Evolutionary conservation across 2,329 filamentous ascomycete species (phyloP), one percentile per base, ranked within the genome.

Genomic region (Colletotrichum spaethianum): DNA sequence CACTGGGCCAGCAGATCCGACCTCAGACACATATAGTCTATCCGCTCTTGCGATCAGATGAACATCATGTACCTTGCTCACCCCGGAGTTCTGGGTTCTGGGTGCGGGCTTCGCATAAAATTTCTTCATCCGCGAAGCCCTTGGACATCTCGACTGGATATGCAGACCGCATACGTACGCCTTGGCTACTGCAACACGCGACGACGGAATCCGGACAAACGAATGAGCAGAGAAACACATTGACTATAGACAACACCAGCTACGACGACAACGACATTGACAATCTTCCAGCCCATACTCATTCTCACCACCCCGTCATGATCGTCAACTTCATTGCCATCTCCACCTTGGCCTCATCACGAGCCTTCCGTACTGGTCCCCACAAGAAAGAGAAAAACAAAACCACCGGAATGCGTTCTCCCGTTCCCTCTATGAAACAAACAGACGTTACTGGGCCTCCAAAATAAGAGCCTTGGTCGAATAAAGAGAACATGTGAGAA

Each of bases 251-350:
- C 44, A 44, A 14, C 26, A 53, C 11, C 18, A 57, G 33, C n/a
- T 33, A 57, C 28, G 18, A 55, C 5, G n/a, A 23, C n/a, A 40
- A 40, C 33, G 23, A 18, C 6, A 52, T n/a, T 26, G 23, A 44
- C 50, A 59, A 42, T 36, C 28, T 63, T 33, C 38, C n/a, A 23
- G n/a, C 42, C 44, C 42, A 9, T 40, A 42, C 40, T 52, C 62
- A 59, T 66, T n/a, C 52, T 66, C 26, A 42, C 52, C 67, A 18
- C 52, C 31, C 55, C 55, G 20, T 59, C 67, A 52, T 57, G n/a
- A 66, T 60, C 63, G 46, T 62, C 57, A 42, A 55, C 57, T 42
- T 55, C 23, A 33, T 46, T 52, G 31, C 33, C 48, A 56, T n/a
- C 52, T 52, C 33, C 23, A 8, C 42, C 53, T 38, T 14, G n/a